phyloP scores from a whole-genome alignment of 2,329 filamentous ascomycete species.

The Botrytis paeoniae region DNA sequence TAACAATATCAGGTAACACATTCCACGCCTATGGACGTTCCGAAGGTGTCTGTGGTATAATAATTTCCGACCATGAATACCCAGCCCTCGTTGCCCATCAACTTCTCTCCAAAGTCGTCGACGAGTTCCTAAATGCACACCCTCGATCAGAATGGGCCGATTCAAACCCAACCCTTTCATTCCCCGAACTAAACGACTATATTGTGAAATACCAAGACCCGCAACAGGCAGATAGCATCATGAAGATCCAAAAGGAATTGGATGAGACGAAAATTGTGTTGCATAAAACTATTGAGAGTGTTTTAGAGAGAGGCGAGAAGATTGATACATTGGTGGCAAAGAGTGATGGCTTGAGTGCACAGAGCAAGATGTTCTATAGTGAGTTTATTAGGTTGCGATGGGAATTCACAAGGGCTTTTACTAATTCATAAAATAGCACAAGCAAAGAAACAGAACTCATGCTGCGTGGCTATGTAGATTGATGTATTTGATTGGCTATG shows the following conservation, averaged over 20 bases:
- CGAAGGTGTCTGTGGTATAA: conserved; percentile 71
- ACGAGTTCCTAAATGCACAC: conserved; percentile 79
- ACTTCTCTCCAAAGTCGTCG: conserved; percentile 79
- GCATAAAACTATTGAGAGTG: conserved; percentile 92
- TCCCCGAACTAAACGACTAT: conserved; percentile 79
- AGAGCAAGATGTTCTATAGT: conserved; percentile 99
- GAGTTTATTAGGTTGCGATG: conserved; percentile 35
- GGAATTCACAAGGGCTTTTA: neutral
- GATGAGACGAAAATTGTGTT: conserved; percentile 97
- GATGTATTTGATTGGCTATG: conserved; percentile 20
- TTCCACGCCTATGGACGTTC: conserved; percentile 77
- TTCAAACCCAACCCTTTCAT: conserved; percentile 52
- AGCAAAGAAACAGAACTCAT: conserved; percentile 79
- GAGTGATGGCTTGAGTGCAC: conserved; percentile 82
- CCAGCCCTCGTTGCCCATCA: conserved; percentile 78
- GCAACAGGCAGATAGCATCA: conserved; percentile 82
- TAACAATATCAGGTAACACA: conserved; percentile 54
- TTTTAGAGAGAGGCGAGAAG: conserved; percentile 90
- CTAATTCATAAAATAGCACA: conserved; percentile 44
- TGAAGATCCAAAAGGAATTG: conserved; percentile 93
- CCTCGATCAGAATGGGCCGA: conserved; percentile 66
- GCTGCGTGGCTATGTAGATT: conserved; percentile 66
- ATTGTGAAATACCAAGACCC: conserved; percentile 66
- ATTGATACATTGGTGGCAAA: conserved; percentile 92
- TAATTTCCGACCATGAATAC: conserved; percentile 75